Evolutionary conservation across 2,329 filamentous ascomycete species (phyloP), one percentile per base, ranked within the genome.

Genomic region (Pyrenophora teres): DNA sequence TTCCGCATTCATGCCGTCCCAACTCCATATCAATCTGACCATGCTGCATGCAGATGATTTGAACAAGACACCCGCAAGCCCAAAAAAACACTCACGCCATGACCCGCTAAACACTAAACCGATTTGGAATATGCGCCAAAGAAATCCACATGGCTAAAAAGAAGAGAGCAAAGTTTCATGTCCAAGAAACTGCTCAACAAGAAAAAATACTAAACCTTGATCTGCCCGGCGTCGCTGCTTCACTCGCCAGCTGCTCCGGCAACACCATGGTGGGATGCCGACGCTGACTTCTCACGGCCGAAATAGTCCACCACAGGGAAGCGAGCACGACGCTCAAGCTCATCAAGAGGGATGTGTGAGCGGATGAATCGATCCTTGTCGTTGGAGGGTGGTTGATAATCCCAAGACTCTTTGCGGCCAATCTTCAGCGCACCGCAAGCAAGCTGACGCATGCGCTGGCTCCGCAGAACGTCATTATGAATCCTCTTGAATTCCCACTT

Each of bases 401-500:
- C 92, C 92, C 92, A 97, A 69, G 86, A 83, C 33, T 89, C 88
- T 44, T 64, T 62, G 13, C 62, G 64, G 48, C 92, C 92, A 72
- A 87, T 76, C 70, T 85, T 89, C 58, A 97, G 80, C 0, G 92
- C 90, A 35, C 83, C 83, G 87, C 90, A 95, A 21, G 91, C 88
- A 7, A 96, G 76, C 43, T 87, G 83, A 12, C 92, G 84, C 67
- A 87, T 86, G 36, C 92, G 87, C 78, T 97, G 92, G 38, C 88
- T 92, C 33, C 80, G 76, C 7, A 95, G 74, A 1, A 94, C 90
- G 46, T 89, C 82, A 46, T 84, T 74, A 4, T 89, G 92, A 64
- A 97, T 93, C 56, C 79, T 77, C 36, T 87, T 80, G 70, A 96
- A 88, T 69, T 97, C 83, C 92, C 92, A 97, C 62, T 87, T 88